Base-by-base conservation (phyloP, 768 basidiomycete genomes). In the Agrocybe chaxingu region DNA sequence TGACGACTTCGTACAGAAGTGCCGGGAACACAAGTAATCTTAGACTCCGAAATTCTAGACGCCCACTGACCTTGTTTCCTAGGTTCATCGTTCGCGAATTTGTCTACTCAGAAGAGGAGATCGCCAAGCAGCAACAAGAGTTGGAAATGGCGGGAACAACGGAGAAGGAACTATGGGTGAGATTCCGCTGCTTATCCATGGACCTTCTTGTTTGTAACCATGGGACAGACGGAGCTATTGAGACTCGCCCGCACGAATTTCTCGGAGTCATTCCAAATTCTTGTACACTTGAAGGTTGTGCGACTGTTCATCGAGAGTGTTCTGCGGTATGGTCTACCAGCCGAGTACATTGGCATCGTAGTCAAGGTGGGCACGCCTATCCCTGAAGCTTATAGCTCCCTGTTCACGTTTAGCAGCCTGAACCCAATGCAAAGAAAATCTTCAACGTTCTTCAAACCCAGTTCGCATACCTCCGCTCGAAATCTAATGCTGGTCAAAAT, bases 41-140 rank as follows among this genome's bases (percentile, higher is more conserved):
- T 30, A 19, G 47, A 16, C 34, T 33, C 24, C 31, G 7, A 9
- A 13, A 41, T 47, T 30, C 32, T 13, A 16, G 16, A 48, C 43
- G 50, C 54, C 40, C 50, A 32, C 50, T 53, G 33, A 38, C n/a
- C 32, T 35, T 4, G 8, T 42, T 39, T 10, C 10, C 2, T 48
- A 97, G 95, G 64, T 98, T 93, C 71, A 85, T 94, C 51, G 82
- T 93, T 8, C 84, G 97, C n/a, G 97, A 99, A 57, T 99, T 98
- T 65, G 80, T 80, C 10, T 98, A 80, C 64, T 91, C 94, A 18
- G 88, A 92, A 63, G 85, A 85, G 38, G 85, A 86, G 51, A 72
- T 94, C 29, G 75, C 76, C 52, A 92, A 86, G 67, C 90, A 96
- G 63, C 78, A 77, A 57, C 80, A 89, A 64, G 96, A 96, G 45